Evolutionary conservation across 768 basidiomycete species (phyloP), one percentile per base, ranked within the genome.

Genomic region (Sistotremastrum niveocremeum): DNA sequence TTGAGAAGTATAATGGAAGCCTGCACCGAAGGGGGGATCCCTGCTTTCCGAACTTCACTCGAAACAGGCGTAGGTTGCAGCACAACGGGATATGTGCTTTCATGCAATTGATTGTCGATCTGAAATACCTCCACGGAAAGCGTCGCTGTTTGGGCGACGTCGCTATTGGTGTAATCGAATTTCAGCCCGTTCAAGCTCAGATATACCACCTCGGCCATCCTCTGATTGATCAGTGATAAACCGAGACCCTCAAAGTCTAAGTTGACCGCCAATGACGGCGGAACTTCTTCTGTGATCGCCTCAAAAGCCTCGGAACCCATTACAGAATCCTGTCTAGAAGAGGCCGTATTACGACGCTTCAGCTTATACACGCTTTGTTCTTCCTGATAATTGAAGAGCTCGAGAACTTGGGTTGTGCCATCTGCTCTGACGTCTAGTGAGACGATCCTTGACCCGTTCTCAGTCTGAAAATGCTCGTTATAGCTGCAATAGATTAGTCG

Each of bases 21-120:
- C 59, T 98, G 91, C 28, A 97, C 70, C 3, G 89, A 89, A 4
- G 95, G 94, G 45, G 87, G 75, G 3, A 85, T 79, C 28, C 84
- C 86, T 20, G 85, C 75, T 43, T 79, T 79, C 46, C 72, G 77
- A 0, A 75, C 74, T 50, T 87, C 78, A 55, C 78, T 84, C 5
- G 81, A 71, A 33, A 97, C 73, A 0, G 90, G 86, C 5, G 89
- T 90, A 0, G 95, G 94, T 58, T 98, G 94, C 39, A 98, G 68
- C 46, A 98, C 79, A 46, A 98, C 91, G 2, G 95, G 91, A 67
- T 81, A 99, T 8, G 93, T 59, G 11, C 90, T 93, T 48, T 98
- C 95, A 49, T 98, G 94, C 8, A 99, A 74, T 59, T 99, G 95
- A 58, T 98, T 99, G 65, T 99, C 95, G 49, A 98, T 74, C 60